These are phyloP conservation scores for Chamaecyparis obtusa DNA, from an alignment of 75 land plant genomes.

Conservation along the genomic window DNA sequence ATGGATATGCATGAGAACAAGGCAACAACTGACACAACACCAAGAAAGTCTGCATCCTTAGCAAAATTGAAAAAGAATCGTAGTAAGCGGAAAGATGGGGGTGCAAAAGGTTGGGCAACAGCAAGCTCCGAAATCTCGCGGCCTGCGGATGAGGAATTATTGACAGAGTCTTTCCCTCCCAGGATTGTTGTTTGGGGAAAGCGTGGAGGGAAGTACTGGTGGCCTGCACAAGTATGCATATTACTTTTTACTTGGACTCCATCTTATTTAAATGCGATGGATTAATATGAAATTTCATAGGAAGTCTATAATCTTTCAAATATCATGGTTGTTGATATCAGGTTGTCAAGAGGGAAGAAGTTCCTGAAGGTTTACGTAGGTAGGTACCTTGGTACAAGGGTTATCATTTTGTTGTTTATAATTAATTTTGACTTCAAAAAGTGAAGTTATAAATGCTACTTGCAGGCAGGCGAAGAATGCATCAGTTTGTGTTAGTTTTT, in stretches of 20 bases:
- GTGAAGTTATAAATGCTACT: not conserved
- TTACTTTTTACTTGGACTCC: not conserved
- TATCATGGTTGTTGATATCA: conserved; percentile 6
- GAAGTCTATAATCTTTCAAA: not conserved
- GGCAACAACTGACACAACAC: conserved; percentile 1
- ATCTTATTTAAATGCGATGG: not conserved
- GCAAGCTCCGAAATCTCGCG: conserved; percentile 28
- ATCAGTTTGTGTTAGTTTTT: conserved; percentile 3
- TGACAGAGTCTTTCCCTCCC: conserved; percentile 18
- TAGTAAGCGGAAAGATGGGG: conserved; percentile 42
- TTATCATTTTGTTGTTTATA: not conserved
- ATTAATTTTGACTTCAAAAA: not conserved
- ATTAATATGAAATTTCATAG: not conserved
- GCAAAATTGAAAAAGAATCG: conserved; percentile 34
- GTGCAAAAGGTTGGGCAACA: conserved; percentile 30
- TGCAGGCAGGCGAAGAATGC: conserved; percentile 11
- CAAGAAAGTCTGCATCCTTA: not conserved
- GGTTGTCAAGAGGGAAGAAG: conserved; percentile 15
- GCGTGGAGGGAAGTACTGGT: conserved; percentile 23
- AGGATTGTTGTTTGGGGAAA: conserved; percentile 38
- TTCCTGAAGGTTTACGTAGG: conserved; percentile 9
- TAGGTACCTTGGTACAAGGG: not conserved
- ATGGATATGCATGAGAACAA: conserved; percentile 17
- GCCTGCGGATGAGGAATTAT: conserved; percentile 21
- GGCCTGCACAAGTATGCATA: conserved; percentile 40